Evolutionary conservation across 1,284 basidiomycete species (phyloP), one percentile per base, ranked within the genome.

Genomic region (Tylopilus sp.): DNA sequence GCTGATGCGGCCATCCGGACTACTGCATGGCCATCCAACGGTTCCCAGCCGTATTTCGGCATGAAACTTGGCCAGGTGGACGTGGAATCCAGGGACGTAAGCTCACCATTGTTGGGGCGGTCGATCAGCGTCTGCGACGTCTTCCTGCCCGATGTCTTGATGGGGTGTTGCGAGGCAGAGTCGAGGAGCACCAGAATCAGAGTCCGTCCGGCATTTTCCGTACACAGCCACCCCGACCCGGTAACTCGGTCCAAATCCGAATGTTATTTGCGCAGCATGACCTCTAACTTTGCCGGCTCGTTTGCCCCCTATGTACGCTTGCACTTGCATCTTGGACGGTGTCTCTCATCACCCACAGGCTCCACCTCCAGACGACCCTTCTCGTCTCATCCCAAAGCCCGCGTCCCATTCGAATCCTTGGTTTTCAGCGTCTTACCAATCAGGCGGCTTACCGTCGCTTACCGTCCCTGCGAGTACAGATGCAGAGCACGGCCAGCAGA

Each of bases 361-460:
- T 12, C 79, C 79, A 45, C 81, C 81, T 7, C 81, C 82, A 34
- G 82, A 83, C 59, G 81, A 82, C 33, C 31, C 35, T 53, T 37
- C 37, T 53, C 30, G 30, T 24, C 17, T 53, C 20, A 6, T 35
- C 1, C 73, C 70, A 11, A 57, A 67, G n/a, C 61, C 65, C 50
- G 51, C 58, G 45, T 68, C 72, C 44, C 70, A 75, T 48, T 74
- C 82, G 24, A 47, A 39, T 41, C 30, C 60, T 31, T 88, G 84
- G 83, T 82, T 85, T 54, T 77, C 79, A 36, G 55, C 67, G 2
- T 83, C 81, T 8, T 89, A 89, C 59, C 87, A 88, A 65, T 82
- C 83, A 17, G 87, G 86, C 26, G 85, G 74, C 10, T 70, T 82
- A 20, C 82, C 83, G 4, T 81, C 82, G 7, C 81, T 78, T 11